Conservation (phyloP, 257 asterid species). For the Capsicum chinense region DNA sequence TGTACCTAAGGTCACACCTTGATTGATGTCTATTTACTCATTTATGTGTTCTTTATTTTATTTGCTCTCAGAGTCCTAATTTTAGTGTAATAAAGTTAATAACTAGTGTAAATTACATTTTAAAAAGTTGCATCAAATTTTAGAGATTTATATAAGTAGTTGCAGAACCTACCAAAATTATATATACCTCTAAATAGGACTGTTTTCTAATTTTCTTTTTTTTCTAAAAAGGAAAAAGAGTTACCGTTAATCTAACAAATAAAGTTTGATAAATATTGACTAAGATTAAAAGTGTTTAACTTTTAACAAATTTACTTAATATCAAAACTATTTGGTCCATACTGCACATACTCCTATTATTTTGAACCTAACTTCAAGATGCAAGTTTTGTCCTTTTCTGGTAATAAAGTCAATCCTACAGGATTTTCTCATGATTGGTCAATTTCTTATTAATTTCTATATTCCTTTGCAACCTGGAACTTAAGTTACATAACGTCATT, state of each 20-base stretch:
- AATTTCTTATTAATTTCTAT: background rate
- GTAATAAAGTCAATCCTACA: background rate
- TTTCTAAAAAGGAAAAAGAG: background rate
- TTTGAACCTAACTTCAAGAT: no score
- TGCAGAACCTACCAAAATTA: background rate
- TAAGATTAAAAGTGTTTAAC: background rate
- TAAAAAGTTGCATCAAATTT: no score
- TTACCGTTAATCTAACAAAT: background rate
- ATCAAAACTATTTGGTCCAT: background rate
- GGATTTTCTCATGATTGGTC: background rate
- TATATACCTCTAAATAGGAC: background rate
- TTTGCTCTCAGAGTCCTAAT: background rate
- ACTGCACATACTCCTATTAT: background rate
- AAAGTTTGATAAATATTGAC: background rate
- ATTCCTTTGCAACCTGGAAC: background rate
- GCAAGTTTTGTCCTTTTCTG: background rate
- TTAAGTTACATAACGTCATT: background rate
- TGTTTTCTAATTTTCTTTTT: background rate
- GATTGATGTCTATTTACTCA: background rate
- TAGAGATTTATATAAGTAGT: background rate
- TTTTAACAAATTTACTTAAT: background rate
- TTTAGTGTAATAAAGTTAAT: background rate
- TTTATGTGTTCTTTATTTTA: background rate
- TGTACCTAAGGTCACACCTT: slow-evolving; percentile 7
- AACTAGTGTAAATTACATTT: background rate